Conservation (phyloP, 1,284 basidiomycete species). For the Ustilago esculenta region DNA sequence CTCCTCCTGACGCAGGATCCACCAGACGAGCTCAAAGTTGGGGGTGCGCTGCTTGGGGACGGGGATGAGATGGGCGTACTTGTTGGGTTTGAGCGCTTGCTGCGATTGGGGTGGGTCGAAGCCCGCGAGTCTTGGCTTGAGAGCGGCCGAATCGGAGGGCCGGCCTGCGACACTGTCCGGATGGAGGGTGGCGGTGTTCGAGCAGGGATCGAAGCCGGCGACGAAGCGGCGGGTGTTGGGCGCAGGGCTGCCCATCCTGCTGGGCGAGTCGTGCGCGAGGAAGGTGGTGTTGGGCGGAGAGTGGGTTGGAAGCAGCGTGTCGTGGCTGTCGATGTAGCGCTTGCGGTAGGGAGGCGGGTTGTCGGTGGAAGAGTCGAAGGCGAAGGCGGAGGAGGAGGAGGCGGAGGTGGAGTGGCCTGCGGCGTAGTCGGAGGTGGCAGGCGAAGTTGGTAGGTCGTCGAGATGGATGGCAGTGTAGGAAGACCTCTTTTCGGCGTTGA, state of each 20-base stretch:
- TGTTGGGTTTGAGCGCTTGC: constrained; percentile 24
- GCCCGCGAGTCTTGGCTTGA: constrained; percentile 40
- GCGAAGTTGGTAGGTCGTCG: constrained; percentile 2
- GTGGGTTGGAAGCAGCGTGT: constrained; percentile 38
- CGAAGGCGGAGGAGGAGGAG: constrained; percentile 12
- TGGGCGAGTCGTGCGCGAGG: constrained; percentile 26
- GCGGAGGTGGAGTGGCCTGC: constrained; percentile 15
- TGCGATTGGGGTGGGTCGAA: constrained; percentile 14
- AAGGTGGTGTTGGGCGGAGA: constrained; percentile 22
- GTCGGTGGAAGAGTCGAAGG: constrained; percentile 17
- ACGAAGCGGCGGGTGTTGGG: constrained; percentile 34
- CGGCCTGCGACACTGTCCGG: background rate
- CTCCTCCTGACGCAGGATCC: constrained; percentile 49
- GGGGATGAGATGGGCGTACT: constrained; percentile 62
- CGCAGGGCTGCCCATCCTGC: constrained; percentile 28
- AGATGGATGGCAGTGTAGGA: constrained; percentile 33
- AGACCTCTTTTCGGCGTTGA: constrained; percentile 36
- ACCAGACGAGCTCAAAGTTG: constrained; percentile 33
- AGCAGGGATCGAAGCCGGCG: constrained; percentile 47
- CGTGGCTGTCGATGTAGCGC: constrained; percentile 41
- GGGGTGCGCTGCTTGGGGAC: constrained; percentile 50
- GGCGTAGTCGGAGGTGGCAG: constrained; percentile 10
- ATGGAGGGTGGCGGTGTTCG: constrained; percentile 4
- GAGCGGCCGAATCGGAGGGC: constrained; percentile 28
- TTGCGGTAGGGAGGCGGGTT: constrained; percentile 40